A percentile compares a stretch with the other conserved stretches of the same genome.
Conservation (phyloP, 306 rosid genomes). For the Argentina anserina region DNA sequence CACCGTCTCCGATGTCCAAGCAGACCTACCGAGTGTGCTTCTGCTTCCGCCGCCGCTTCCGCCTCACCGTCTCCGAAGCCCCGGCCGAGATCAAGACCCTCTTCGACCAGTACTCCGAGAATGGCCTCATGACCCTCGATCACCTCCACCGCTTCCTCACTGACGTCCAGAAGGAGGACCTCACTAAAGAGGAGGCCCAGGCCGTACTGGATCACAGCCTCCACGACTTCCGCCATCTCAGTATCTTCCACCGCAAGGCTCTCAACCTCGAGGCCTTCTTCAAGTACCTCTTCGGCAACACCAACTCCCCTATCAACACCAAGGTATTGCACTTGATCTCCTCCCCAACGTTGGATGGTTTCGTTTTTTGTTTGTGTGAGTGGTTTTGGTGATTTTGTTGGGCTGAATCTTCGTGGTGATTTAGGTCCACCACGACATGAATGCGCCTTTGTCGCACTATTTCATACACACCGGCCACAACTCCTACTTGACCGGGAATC, state of each 20-base stretch:
- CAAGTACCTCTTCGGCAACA: slow-evolving; percentile 64
- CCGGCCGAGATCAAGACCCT: slow-evolving; percentile 65
- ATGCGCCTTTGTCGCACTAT: slow-evolving; percentile 82
- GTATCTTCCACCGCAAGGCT: slow-evolving; percentile 61
- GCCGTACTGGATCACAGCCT: slow-evolving; percentile 43
- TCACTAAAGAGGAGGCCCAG: slow-evolving; percentile 59
- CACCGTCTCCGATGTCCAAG: slow-evolving; percentile 48
- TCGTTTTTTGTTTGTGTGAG: not conserved
- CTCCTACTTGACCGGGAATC: slow-evolving; percentile 94
- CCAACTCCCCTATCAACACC: slow-evolving; percentile 50
- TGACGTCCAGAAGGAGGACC: slow-evolving; percentile 61
- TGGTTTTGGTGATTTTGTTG: not conserved
- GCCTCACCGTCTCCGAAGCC: slow-evolving; percentile 56
- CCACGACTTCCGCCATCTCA: slow-evolving; percentile 47
- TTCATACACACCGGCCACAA: slow-evolving; percentile 93
- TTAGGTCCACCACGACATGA: slow-evolving; percentile 92
- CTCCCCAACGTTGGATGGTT: too few species aligned
- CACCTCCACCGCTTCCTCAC: slow-evolving; percentile 57
- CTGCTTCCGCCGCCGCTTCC: slow-evolving; percentile 83
- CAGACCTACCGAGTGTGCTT: slow-evolving; percentile 91
- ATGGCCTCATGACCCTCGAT: slow-evolving; percentile 58
- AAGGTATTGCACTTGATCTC: slow-evolving; percentile 32
- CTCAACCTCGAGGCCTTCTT: slow-evolving; percentile 77
- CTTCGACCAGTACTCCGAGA: slow-evolving; percentile 61
- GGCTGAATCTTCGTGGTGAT: too few species aligned